Conservation (phyloP, 257 asterid species). For the Osmanthus fragrans region DNA sequence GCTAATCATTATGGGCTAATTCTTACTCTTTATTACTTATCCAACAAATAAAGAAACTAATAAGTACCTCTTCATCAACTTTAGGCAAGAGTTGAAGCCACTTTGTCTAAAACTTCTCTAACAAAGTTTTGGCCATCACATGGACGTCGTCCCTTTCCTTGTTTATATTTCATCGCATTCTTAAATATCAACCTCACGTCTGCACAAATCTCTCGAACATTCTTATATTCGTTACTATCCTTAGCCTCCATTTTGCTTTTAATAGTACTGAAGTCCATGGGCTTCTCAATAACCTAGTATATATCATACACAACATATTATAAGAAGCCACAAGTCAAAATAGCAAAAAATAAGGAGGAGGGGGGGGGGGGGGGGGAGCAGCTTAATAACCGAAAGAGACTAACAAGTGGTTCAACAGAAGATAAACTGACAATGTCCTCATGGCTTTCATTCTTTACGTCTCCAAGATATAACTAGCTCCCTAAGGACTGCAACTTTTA, state of each 20-base stretch:
- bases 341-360: too few species aligned
- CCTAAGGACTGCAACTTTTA: too few species aligned
- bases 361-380: too few species aligned
- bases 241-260: slow-evolving; percentile 83
- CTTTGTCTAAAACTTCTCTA: slow-evolving; percentile 80
- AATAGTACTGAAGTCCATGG: slow-evolving; percentile 93
- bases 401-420: too few species aligned
- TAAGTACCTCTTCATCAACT: slow-evolving; percentile 87
- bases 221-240: slow-evolving; percentile 76
- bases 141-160: slow-evolving; percentile 80
- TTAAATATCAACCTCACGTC: slow-evolving; percentile 87
- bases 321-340: too few species aligned
- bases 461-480: too few species aligned
- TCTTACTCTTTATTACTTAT: too few species aligned
- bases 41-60: background rate
- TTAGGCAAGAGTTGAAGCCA: slow-evolving; percentile 91
- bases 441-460: too few species aligned
- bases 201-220: slow-evolving; percentile 81
- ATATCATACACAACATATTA: too few species aligned
- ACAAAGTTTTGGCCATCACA: slow-evolving; percentile 79
- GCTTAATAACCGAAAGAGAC: too few species aligned
- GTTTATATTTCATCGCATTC: slow-evolving; percentile 91
- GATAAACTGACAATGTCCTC: too few species aligned
- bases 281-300: slow-evolving; percentile 97
- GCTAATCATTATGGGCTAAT: too few species aligned